Percentiles rank a stretch among this genome's conserved stretches.
These are phyloP conservation scores for Hypoxylon sp. DNA, from an alignment of 2,329 filamentous ascomycete genomes.

Conservation along the genomic window DNA sequence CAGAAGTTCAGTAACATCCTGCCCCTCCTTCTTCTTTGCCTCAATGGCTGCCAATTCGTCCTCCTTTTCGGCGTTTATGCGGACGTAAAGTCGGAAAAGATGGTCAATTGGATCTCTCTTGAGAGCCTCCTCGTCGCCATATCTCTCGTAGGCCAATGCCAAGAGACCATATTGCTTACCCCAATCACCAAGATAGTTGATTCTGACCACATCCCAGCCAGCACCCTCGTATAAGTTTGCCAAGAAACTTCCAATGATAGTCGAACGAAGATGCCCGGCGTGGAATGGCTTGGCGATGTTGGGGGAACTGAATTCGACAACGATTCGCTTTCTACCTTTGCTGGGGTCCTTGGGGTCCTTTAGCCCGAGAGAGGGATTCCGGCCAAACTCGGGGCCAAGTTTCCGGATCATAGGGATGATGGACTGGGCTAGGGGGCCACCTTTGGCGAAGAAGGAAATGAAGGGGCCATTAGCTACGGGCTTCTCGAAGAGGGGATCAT, in stretches of 20 bases:
- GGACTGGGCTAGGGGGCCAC: conserved; percentile 73
- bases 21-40: conserved; percentile 62
- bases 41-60: conserved; percentile 75
- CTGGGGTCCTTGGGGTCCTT: conserved; percentile 62
- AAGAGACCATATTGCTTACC: conserved; percentile 79
- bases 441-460: conserved; percentile 85
- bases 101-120: conserved; percentile 78
- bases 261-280: conserved; percentile 80
- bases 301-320: conserved; percentile 81
- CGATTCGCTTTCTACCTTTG: conserved; percentile 63
- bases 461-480: conserved; percentile 78
- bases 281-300: conserved; percentile 86
- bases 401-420: conserved; percentile 79
- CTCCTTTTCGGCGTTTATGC: conserved; percentile 70
- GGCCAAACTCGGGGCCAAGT: conserved; percentile 73
- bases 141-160: conserved; percentile 77
- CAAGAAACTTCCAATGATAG: conserved; percentile 81
- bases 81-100: conserved; percentile 79
- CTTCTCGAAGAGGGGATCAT: conserved; percentile 76
- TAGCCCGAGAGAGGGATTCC: conserved; percentile 72
- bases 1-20: conserved; percentile 61
- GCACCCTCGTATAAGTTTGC: conserved; percentile 77
- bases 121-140: conserved; percentile 75
- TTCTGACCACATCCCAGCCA: conserved; percentile 78
- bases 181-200: conserved; percentile 87